A percentile compares a stretch with the other conserved stretches of the same genome.
These are phyloP conservation scores for Clitoria ternatea DNA, from an alignment of 306 rosid genomes.

Conservation along the genomic window DNA sequence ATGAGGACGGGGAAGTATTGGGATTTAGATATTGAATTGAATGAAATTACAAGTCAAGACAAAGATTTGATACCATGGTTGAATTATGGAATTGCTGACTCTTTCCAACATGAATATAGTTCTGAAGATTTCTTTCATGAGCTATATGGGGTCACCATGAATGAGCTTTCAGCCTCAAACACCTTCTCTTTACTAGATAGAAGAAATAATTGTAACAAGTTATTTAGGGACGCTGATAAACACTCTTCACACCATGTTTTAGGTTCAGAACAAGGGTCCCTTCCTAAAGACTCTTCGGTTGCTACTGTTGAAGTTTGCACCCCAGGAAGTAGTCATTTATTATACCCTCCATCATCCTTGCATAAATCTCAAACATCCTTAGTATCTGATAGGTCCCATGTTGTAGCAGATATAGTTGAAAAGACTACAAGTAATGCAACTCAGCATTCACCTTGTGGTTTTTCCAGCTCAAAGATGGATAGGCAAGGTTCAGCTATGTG, in stretches of 20 bases:
- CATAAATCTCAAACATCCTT: conserved; percentile 36
- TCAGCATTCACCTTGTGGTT: conserved; percentile 40
- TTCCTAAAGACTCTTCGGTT: conserved; percentile 31
- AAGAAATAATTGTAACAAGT: conserved; percentile 36
- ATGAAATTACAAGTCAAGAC: conserved; percentile 52
- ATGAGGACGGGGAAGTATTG: conserved; percentile 48
- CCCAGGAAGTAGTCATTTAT: conserved; percentile 20
- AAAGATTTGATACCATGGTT: conserved; percentile 60
- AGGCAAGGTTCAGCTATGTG: conserved; percentile 37
- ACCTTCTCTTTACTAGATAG: conserved; percentile 38
- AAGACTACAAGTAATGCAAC: conserved; percentile 34
- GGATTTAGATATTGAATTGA: conserved; percentile 36
- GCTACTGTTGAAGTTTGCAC: conserved; percentile 29
- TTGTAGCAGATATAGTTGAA: conserved; percentile 29
- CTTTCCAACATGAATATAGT: conserved; percentile 54
- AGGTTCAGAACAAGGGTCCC: conserved; percentile 37
- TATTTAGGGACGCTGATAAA: conserved; percentile 33
- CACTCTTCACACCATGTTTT: conserved; percentile 31
- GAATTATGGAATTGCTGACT: conserved; percentile 51
- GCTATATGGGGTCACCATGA: conserved; percentile 50
- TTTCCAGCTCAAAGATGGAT: conserved; percentile 34
- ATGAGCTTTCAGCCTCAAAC: conserved; percentile 33
- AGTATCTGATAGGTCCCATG: conserved; percentile 43
- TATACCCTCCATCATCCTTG: conserved; percentile 25
- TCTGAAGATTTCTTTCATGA: conserved; percentile 59